Base-by-base conservation (phyloP, 257 asterid genomes). In the Solanum pennellii region DNA sequence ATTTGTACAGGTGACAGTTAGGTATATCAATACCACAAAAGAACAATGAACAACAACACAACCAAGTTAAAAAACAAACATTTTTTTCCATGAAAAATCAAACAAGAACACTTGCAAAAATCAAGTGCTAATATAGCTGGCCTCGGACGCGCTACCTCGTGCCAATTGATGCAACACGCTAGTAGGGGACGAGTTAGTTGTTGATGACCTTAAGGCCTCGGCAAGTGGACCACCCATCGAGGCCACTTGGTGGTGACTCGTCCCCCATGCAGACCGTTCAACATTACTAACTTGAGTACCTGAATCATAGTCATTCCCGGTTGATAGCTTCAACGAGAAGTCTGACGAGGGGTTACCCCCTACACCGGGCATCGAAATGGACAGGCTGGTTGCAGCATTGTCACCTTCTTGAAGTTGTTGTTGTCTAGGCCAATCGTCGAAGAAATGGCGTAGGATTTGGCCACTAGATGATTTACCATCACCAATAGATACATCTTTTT, bases 221-320 rank as follows among this genome's bases (percentile, higher is more conserved):
- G 98, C 99, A 25, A 97, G 89, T 29, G 99, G 98, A 2, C 98
- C 98, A 1, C 99, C 98, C 95, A 94, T 89, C 10, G 96, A 90
- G 11, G 92, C 92, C 16, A 75, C 91, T 79, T 89, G 92, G 74
- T 69, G 82, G 71, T 69, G 82, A 39, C 52, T 90, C 27, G 91
- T 87, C 68, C 90, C 94, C 98, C 98, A 92, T 2, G 88, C 27
- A 9, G 68, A 84, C 84, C 91, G 84, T 76, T 89, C 93, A 35
- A 86, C 66, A 39, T 71, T 88, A 5, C 87, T 87, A 1, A 75
- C 84, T 21, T 60, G 89, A 68, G 87, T 25, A 18, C 71, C 86
- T 6, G 91, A 3, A 23, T 91, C 92, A 25, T 89, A 92, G 41
- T 85, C 79, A 49, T 85, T 72, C 1, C 98, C 95, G 0, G 98